Base-by-base conservation (phyloP, 83 land plant genomes). In the Picea abies region DNA sequence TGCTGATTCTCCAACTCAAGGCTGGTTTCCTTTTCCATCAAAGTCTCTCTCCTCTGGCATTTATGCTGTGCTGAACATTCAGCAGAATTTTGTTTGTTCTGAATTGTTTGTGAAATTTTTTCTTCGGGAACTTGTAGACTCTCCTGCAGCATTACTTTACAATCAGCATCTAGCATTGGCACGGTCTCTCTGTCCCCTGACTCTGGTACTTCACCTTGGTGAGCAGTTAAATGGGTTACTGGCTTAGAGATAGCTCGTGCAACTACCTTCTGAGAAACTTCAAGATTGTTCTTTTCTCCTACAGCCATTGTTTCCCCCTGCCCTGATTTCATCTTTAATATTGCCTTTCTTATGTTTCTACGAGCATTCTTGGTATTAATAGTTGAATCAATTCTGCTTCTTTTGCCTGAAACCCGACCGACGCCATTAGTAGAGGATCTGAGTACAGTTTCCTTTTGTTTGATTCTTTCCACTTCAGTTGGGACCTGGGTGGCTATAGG, bases 401-500 rank as follows among this genome's bases (percentile, higher is more conserved):
- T 64, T 65, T 81, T 64, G 58, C 73, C 69, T 68, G 70, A 81
- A 32, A 47, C 44, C 17, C 12, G 60, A 25, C 39, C 52, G 7
- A 47, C 20, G 29, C 60, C 14, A 14, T 60, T 41, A 37, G 47
- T 68, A 22, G n/a, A 26, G 22, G 16, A 17, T 25, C 78, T 25
- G 5, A 41, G 23, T 75, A 22, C 39, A 15, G 5, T 63, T 71
- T 82, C 35, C 26, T 71, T 32, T 79, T 79, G 47, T 11, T 79
- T 79, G 37, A 58, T 78, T 10, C 79, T 61, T 82, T 29, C 14
- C 56, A 56, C 22, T 20, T 70, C 81, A 35, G 32, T 60, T 73
- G 29, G 60, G 35, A 10, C 25, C 22, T 23, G 78, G 56, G 37
- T 82, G n/a, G 75, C 72, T 23, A 78, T 63, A 52, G 88, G 86